Evolutionary conservation across 129 eudicot species (phyloP), one percentile per base, ranked within the genome.

Genomic region (Flaveria linearis): DNA sequence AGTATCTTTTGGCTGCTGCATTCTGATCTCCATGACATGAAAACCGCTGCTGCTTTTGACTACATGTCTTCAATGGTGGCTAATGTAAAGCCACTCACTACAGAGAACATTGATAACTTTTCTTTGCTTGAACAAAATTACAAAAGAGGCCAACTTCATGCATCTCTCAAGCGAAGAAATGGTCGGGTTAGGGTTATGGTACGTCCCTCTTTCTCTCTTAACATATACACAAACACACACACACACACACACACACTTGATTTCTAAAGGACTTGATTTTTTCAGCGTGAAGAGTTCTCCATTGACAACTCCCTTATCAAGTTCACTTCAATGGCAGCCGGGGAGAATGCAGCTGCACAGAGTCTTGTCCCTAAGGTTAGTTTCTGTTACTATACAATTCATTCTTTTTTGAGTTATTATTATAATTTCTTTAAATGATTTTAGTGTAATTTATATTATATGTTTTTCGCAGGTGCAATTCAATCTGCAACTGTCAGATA

Each of bases 351-450:
- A 53, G 75, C 74, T 43, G 72, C 91, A 51, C 96, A 89, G 52
- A 87, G 89, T 74, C 86, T 95, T 72, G 96, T 91, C 75, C 99
- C 99, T n/a, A 95, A 95, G 93, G 99, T 95, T 69, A 53, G 84
- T 62, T 77, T 57, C 68, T 45, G 25, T 65, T 11, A 5, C 56
- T 43, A 42, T 14, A 45, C 36, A 50, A 51, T 41, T 23, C 60
- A 23, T 49, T 39, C 39, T 69, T 16, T 63, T 18, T 2, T 1
- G 67, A 13, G 8, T 70, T 58, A 11, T 50, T 42, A 66, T 43
- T 11, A 53, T 39, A 5, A 0, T 36, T 58, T 58, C 28, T 26
- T 61, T 12, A 13, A 5, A 63, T 15, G 16, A 30, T 28, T 56
- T 51, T 12, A 15, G 18, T 45, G 47, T 53, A 39, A 62, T 55